Evolutionary conservation across 108 stramenopile genomes (phyloP), one percentile per base, ranked within the genome.

Genomic region (Mediolabrus comicus): DNA sequence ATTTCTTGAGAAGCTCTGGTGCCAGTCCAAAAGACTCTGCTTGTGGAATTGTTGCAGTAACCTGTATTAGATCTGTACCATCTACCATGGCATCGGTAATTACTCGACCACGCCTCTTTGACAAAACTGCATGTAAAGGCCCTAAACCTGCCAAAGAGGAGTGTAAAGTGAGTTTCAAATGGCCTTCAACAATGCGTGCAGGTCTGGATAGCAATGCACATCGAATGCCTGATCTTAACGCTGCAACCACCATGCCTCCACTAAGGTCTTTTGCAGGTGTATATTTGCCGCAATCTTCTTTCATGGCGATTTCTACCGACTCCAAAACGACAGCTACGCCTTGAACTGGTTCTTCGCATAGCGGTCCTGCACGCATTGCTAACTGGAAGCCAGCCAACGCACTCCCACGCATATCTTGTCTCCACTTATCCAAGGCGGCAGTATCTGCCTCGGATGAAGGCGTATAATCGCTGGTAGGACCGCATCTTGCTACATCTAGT

Each of bases 81-180:
- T 97, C 96, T 6, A 97, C 91, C 92, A 97, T 97, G 34, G 87
- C 71, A 66, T 97, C 96, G 39, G 88, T 78, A 13, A 86, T 36
- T 26, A 97, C 96, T 67, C 89, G 88, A 2, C 94, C 96, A 39
- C 96, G 79, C 53, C 96, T 74, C 65, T 84, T 90, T n/a, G 86
- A 88, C 28, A 97, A 53, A 12, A 94, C 89, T 11, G 84, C 72
- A 69, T 97, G 93, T 9, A 95, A 67, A 53, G 90, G 55, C 9
- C 94, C 94, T 8, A 95, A 72, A 14, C 87, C 92, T 31, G 85
- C 71, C 17, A 95, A 56, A 14, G 90, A 88, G 11, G 93, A 92
- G 60, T 97, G 92, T 3, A 97, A 69, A 11, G 92, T 92, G 33
- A 94, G 75, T 22, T 80, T 75, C 29, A 92, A 74, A 67, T 94